Percentiles rank a stretch among this genome's conserved stretches.
Conservation (phyloP, 257 asterid genomes). For the Apocynum venetum region DNA sequence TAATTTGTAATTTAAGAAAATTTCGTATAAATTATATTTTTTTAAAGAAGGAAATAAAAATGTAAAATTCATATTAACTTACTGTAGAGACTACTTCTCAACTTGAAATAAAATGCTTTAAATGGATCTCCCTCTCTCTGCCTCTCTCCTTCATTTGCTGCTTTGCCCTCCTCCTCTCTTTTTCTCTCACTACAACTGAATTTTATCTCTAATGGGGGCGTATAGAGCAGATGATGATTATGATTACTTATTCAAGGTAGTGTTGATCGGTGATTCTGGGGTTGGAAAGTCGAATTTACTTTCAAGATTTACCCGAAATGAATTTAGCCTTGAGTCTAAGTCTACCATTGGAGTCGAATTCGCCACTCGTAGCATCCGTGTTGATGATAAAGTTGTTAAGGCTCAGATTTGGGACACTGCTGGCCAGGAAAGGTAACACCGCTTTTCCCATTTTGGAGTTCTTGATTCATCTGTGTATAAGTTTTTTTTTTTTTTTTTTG, state of each 20-base stretch:
- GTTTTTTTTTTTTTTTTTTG: not conserved
- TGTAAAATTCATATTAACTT: not conserved
- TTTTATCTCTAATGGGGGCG: conserved; percentile 37
- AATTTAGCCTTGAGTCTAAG: conserved; percentile 58
- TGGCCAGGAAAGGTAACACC: conserved; percentile 48
- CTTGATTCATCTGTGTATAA: not conserved
- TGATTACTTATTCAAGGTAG: conserved; percentile 17
- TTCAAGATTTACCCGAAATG: conserved; percentile 56
- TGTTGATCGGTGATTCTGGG: conserved; percentile 13
- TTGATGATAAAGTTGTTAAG: conserved; percentile 54
- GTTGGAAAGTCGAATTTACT: conserved; percentile 25
- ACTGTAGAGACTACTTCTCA: not conserved
- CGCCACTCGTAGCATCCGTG: conserved; percentile 54
- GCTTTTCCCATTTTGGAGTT: not conserved
- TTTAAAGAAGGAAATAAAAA: not conserved
- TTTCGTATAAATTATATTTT: too few species aligned
- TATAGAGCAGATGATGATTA: conserved; percentile 36
- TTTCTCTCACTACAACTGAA: not conserved
- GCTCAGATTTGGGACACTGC: conserved; percentile 76
- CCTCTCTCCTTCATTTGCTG: conserved; percentile 1
- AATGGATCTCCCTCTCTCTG: conserved; percentile 19
- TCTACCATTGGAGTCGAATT: conserved; percentile 60
- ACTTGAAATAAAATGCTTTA: conserved; percentile 10
- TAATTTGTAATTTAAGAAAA: too few species aligned
- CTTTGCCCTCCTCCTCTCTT: not conserved